Percentiles rank a stretch among this genome's conserved stretches.
Conservation (phyloP, 495 filamentous ascomycete genomes). For the Glonium stellatum region DNA sequence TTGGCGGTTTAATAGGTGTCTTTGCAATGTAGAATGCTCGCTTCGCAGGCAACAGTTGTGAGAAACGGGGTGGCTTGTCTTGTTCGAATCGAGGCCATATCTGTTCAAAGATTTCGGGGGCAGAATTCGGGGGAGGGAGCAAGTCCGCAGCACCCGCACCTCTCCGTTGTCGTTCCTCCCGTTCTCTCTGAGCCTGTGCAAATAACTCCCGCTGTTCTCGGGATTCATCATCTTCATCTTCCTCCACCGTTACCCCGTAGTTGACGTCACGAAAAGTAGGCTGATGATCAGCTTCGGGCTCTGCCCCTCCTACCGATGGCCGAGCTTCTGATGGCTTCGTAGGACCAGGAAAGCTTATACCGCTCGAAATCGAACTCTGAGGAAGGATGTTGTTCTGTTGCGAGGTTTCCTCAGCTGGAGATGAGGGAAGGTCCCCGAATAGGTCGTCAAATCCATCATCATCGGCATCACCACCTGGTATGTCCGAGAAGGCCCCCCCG, state of each 20-base stretch:
- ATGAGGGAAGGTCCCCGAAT: conserved; percentile 40
- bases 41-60: conserved; percentile 66
- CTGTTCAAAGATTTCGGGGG: conserved; percentile 60
- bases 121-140: conserved; percentile 54
- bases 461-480: conserved; percentile 11
- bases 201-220: conserved; percentile 29
- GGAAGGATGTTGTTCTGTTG: conserved; percentile 6
- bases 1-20: conserved; percentile 65
- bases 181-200: conserved; percentile 4
- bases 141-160: conserved; percentile 38
- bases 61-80: conserved; percentile 58
- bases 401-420: conserved; percentile 35
- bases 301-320: not conserved
- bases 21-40: conserved; percentile 64
- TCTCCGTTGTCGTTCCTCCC: conserved; percentile 6
- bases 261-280: conserved; percentile 30
- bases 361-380: not conserved
- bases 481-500: conserved; percentile 32
- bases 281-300: not conserved
- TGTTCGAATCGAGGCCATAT: conserved; percentile 65
- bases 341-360: not conserved
- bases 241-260: conserved; percentile 32
- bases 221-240: conserved; percentile 36
- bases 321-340: not conserved
- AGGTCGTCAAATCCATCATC: conserved; percentile 29